Conservation (phyloP, 1,284 basidiomycete species). For the Stereum hirsutum region DNA sequence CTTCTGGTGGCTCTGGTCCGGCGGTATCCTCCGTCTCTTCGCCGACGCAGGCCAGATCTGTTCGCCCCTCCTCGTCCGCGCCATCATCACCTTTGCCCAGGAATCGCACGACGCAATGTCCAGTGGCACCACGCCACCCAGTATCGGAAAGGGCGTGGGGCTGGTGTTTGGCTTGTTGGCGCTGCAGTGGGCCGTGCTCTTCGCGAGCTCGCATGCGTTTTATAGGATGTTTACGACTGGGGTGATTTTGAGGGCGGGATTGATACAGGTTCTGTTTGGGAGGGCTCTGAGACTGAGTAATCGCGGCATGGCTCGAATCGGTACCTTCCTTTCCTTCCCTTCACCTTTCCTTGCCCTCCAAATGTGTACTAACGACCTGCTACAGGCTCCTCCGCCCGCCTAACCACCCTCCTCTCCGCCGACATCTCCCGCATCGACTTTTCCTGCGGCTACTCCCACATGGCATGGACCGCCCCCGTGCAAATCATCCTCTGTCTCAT, state of each 20-base stretch:
- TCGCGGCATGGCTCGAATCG: too few species aligned
- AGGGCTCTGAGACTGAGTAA: too few species aligned
- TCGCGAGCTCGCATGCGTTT: too few species aligned
- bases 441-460: conserved; percentile 76
- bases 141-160: too few species aligned
- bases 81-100: conserved; percentile 12
- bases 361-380: too few species aligned
- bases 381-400: conserved; percentile 75
- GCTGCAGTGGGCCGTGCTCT: conserved; percentile 64
- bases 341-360: conserved; percentile 80
- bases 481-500: conserved; percentile 65
- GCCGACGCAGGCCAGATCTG: conserved; percentile 68
- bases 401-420: conserved; percentile 90
- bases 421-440: conserved; percentile 91
- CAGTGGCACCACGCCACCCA: too few species aligned
- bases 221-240: too few species aligned
- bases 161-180: conserved; percentile 46
- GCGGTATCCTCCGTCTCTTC: conserved; percentile 68
- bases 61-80: conserved; percentile 72
- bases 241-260: too few species aligned
- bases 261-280: too few species aligned
- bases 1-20: conserved; percentile 77
- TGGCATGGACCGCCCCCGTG: conserved; percentile 73
- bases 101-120: too few species aligned
- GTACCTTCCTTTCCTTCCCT: conserved; percentile 67